Evolutionary conservation across 495 filamentous ascomycete species (phyloP), one percentile per base, ranked within the genome.

Genomic region (Penicillium malachiteum): DNA sequence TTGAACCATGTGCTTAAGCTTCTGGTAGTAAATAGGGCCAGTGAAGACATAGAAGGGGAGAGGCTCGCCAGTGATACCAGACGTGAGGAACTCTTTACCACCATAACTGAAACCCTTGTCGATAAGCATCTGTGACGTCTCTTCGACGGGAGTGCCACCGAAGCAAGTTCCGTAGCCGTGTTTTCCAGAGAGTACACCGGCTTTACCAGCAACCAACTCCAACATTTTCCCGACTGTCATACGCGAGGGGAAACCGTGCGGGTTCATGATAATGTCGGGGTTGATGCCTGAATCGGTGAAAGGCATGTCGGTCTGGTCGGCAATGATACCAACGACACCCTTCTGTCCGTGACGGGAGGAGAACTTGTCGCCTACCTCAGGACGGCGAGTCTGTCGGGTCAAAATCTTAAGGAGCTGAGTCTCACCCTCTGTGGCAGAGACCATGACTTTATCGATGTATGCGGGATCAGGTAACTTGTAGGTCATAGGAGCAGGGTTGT

Each of bases 241-340:
- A 69, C 94, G 94, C 10, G 92, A 97, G 7, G 94, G 94, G 81
- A 99, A 97, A 84, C 95, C 94, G 73, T 99, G 94, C 1, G 94
- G 94, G 76, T 99, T 99, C 95, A 99, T 99, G 84, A 99, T 99
- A 65, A 99, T 94, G 69, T 99, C 94, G 0, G 94, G 94, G 38
- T 83, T 84, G 57, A 99, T 87, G 4, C 94, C 95, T 37, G 82
- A 77, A 71, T 97, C 93, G 8, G 88, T 87, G 75, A 99, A 99
- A 1, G 94, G 94, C 88, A 99, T 89, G 68, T 99, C 94, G 58
- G 91, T 91, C 71, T 97, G 92, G 42, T 95, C 86, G 34, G 90
- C 91, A 52, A 97, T 96, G 67, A 97, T 93, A 39, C 94, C 94
- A 1, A 94, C 91, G 16, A 97, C 95, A 81, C 94, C 94, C 74